phyloP scores from a whole-genome alignment of 1,284 basidiomycete genomes.

The Rhizoctonia solani region DNA sequence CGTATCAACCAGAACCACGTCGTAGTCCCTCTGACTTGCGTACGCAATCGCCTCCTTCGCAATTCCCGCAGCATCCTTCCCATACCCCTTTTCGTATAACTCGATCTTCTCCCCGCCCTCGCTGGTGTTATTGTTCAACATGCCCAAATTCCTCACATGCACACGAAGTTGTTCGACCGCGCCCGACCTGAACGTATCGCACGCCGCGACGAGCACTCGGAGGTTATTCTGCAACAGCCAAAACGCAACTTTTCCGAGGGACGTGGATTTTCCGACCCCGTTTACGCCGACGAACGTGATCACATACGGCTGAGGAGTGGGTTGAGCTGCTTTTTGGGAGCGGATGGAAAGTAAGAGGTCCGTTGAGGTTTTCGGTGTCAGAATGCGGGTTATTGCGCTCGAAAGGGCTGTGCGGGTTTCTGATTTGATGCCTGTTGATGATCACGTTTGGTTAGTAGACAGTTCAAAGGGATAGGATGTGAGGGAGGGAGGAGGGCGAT shows the following conservation, averaged over 20 bases:
- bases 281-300: conserved; percentile 99
- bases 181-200: conserved; percentile 97
- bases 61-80: conserved; percentile 97
- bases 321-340: conserved; percentile 58
- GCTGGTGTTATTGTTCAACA: conserved; percentile 64
- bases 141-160: conserved; percentile 92
- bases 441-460: too few species aligned
- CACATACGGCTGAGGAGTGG: conserved; percentile 77
- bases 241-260: conserved; percentile 97
- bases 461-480: conserved; percentile 11
- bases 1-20: conserved; percentile 94
- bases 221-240: conserved; percentile 97
- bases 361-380: conserved; percentile 96
- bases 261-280: conserved; percentile 98
- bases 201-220: conserved; percentile 94
- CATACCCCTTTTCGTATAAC: conserved; percentile 95
- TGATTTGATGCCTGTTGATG: conserved; percentile 68
- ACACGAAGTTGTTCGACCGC: conserved; percentile 98
- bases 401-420: conserved; percentile 86
- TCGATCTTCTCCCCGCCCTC: conserved; percentile 68
- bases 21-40: conserved; percentile 86
- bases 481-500: neutral
- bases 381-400: conserved; percentile 85
- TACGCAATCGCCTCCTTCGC: conserved; percentile 92
- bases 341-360: conserved; percentile 86